Base-by-base conservation (phyloP, 2,329 filamentous ascomycete genomes). In the Ophiosphaerella korrae region DNA sequence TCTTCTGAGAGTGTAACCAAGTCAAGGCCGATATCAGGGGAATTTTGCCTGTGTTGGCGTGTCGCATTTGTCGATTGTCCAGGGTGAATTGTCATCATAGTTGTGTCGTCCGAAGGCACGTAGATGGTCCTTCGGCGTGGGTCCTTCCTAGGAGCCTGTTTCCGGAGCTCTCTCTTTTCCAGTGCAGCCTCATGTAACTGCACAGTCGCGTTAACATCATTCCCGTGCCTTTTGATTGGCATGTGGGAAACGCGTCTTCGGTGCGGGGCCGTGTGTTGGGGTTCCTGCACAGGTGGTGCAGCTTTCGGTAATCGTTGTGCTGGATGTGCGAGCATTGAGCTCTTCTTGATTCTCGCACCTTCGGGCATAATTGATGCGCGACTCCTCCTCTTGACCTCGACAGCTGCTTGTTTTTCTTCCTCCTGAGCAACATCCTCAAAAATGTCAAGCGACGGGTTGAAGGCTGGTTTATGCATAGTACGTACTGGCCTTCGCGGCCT, bases 51-150 rank as follows among this genome's bases (percentile, higher is more conserved):
- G 9, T 55, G 44, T 29, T 64, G 63, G 32, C 68, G 65, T 18
- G 63, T 26, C 35, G 57, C 57, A n/a, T 63, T 53, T 29, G 63
- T 63, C 1, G 67, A 55, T 31, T 75, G 74, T 35, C 79, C 79
- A 3, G 80, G 79, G 58, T 81, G 79, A 38, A 82, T 80, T 1
- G 78, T 81, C 56, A 80, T 66, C 23, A 81, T 68, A 1, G 78
- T 79, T 5, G 79, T 82, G 49, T 81, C 78, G 26, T 81, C 79
- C 2, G 75, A 74, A 9, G 79, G 79, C 11, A 81, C 73, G 58
- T 79, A 82, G 39, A 82, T 81, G 2, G 78, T 82, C 50, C 77
- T 70, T 50, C 78, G 69, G 45, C 78, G 71, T 4, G 73, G 70
- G 14, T 78, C 74, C 58, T 78, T 79, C 52, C 60, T 67, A 6